A percentile compares a stretch with the other conserved stretches of the same genome.
Evolutionary conservation across 2,329 filamentous ascomycete genomes (phyloP).

Genomic region (Pestalotiopsis sp.): DNA sequence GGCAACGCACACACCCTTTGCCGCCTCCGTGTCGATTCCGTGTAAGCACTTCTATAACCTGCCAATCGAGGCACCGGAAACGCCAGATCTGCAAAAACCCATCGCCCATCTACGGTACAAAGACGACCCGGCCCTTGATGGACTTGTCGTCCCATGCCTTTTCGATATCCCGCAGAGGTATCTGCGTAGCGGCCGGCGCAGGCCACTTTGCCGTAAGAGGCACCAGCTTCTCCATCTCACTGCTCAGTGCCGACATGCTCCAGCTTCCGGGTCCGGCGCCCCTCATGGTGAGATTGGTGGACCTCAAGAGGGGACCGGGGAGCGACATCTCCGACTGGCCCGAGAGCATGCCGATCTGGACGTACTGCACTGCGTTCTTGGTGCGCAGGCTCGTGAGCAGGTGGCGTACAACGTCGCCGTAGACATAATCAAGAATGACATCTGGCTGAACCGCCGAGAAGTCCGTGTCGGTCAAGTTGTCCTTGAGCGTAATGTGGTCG

Average conservation of each 20-base stretch:
- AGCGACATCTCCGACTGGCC: conserved; percentile 38
- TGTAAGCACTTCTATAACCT: too few relatives aligned
- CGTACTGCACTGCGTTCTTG: conserved; percentile 50
- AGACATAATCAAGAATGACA: conserved; percentile 60
- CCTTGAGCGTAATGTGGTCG: conserved; percentile 43
- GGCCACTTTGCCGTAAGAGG: conserved; percentile 33
- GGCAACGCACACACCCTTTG: too few relatives aligned
- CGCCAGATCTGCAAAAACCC: too few relatives aligned
- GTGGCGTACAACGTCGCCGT: conserved; percentile 45
- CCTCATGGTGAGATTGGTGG: conserved; percentile 49
- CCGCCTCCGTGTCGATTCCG: neutral
- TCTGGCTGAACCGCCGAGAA: conserved; percentile 50
- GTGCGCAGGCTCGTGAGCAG: conserved; percentile 43
- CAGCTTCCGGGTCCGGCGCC: conserved; percentile 49
- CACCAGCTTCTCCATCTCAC: conserved; percentile 31
- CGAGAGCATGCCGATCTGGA: conserved; percentile 52
- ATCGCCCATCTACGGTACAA: conserved; percentile 20
- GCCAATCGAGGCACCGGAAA: too few relatives aligned
- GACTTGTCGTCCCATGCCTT: conserved; percentile 31
- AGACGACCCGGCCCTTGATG: conserved; percentile 28
- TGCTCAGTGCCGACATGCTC: conserved; percentile 32
- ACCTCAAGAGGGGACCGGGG: conserved; percentile 45
- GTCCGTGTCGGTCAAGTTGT: conserved; percentile 43
- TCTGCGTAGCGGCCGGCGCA: conserved; percentile 21
- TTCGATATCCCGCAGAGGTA: conserved; percentile 36